A percentile compares a stretch with the other conserved stretches of the same genome.
These are phyloP conservation scores for Elaeagnus macrophylla DNA, from an alignment of 306 rosid species.

Conservation along the genomic window DNA sequence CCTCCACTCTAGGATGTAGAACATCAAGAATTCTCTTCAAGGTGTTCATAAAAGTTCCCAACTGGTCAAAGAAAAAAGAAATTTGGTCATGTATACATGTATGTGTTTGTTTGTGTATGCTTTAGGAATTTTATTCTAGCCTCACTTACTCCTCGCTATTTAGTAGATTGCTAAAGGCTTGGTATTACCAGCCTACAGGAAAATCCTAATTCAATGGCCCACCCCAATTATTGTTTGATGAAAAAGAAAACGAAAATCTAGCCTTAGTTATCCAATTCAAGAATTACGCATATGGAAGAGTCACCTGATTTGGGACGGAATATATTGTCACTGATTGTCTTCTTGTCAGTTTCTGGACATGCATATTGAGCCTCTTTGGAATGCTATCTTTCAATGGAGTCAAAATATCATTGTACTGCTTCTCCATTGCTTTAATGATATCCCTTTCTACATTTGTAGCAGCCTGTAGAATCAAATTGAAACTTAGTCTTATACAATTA, in stretches of 20 bases:
- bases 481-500: not conserved
- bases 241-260: too few species aligned
- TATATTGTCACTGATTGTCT: slow-evolving; percentile 67
- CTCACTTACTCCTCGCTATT: too few species aligned
- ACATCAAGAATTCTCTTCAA: slow-evolving; percentile 90
- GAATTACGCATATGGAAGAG: slow-evolving; percentile 15
- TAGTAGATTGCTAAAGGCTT: too few species aligned
- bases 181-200: too few species aligned
- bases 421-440: slow-evolving; percentile 81
- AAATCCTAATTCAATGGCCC: too few species aligned
- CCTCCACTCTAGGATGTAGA: slow-evolving; percentile 86
- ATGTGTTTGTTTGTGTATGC: too few species aligned
- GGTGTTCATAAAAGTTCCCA: slow-evolving; percentile 85
- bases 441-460: slow-evolving; percentile 85
- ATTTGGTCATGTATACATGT: slow-evolving; percentile 1
- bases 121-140: too few species aligned
- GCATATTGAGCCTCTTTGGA: slow-evolving; percentile 85
- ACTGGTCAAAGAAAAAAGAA: slow-evolving; percentile 32
- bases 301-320: slow-evolving; percentile 73
- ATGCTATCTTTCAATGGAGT: slow-evolving; percentile 92
- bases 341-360: slow-evolving; percentile 96
- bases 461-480: slow-evolving; percentile 37
- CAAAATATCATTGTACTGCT: slow-evolving; percentile 75
- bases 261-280: not conserved
- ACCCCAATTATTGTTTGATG: too few species aligned